Percentiles rank a stretch among this genome's conserved stretches.
phyloP scores from a whole-genome alignment of 78 protist genomes.

The Speleostelium caveatum region DNA sequence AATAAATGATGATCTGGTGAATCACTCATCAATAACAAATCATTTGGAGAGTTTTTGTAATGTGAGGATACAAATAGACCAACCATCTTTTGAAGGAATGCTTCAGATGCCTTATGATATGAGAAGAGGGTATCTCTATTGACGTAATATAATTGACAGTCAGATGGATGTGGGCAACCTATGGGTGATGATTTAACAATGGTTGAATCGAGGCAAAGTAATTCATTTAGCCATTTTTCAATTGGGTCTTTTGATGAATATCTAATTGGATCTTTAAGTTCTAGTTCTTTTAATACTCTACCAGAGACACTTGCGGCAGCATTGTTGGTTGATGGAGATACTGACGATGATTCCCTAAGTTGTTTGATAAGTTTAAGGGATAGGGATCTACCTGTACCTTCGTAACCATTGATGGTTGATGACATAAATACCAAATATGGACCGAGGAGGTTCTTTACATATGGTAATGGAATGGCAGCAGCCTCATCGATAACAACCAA shows the following conservation, averaged over 20 bases:
- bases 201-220: slow-evolving; percentile 97
- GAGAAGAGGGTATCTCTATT: slow-evolving; percentile 99
- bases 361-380: slow-evolving; percentile 97
- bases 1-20: slow-evolving; percentile 99
- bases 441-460: slow-evolving; percentile 92
- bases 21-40: slow-evolving; percentile 98
- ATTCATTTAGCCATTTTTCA: slow-evolving; percentile 92
- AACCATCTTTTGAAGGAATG: slow-evolving; percentile 95
- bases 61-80: slow-evolving; percentile 98
- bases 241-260: slow-evolving; percentile 71
- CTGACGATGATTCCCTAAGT: slow-evolving; percentile 86
- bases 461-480: slow-evolving; percentile 99
- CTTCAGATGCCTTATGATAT: slow-evolving; percentile 96
- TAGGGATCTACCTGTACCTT: slow-evolving; percentile 99
- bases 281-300: slow-evolving; percentile 90
- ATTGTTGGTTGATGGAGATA: background rate
- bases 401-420: slow-evolving; percentile 97
- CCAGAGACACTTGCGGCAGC: background rate
- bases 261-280: slow-evolving; percentile 98
- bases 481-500: slow-evolving; percentile 99
- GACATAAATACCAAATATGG: slow-evolving; percentile 95
- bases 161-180: slow-evolving; percentile 93
- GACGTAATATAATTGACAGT: slow-evolving; percentile 96
- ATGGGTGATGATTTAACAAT: background rate
- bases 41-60: slow-evolving; percentile 99